phyloP scores from a whole-genome alignment of 2,329 filamentous ascomycete species.

The Hypoxylon sp. region DNA sequence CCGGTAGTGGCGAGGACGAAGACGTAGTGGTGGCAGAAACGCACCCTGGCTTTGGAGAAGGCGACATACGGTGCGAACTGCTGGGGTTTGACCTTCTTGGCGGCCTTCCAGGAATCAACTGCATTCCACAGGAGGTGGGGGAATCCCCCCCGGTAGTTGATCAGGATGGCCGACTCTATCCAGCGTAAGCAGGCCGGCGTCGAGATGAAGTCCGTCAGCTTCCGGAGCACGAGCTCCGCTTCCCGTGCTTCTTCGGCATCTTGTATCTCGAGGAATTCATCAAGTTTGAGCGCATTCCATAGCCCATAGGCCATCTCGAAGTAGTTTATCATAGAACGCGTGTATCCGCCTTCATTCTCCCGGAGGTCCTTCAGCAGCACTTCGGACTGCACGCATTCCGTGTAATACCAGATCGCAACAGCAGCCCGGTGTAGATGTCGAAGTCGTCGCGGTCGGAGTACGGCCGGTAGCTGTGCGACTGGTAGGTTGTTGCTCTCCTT shows the following conservation, averaged over 20 bases:
- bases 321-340: constrained; percentile 7
- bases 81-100: neutral
- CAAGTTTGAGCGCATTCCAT: constrained; percentile 18
- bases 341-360: constrained; percentile 1
- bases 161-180: constrained; percentile 26
- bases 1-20: constrained; percentile 18
- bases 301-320: constrained; percentile 31
- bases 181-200: constrained; percentile 22
- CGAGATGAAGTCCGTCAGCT: constrained; percentile 19
- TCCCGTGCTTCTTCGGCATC: constrained; percentile 14
- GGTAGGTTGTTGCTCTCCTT: constrained; percentile 13
- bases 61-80: constrained; percentile 12
- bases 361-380: constrained; percentile 11
- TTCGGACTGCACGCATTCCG: constrained; percentile 15
- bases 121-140: constrained; percentile 27
- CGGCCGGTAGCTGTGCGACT: constrained; percentile 12
- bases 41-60: constrained; percentile 15
- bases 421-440: constrained; percentile 24
- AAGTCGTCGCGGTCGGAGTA: constrained; percentile 19
- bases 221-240: constrained; percentile 11
- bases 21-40: constrained; percentile 18
- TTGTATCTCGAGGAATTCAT: constrained; percentile 3
- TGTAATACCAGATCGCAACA: constrained; percentile 29
- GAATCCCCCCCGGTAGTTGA: constrained; percentile 25
- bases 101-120: constrained; percentile 16